Evolutionary conservation across 768 basidiomycete species (phyloP).

Genomic region (Tephrocybe sp.): DNA sequence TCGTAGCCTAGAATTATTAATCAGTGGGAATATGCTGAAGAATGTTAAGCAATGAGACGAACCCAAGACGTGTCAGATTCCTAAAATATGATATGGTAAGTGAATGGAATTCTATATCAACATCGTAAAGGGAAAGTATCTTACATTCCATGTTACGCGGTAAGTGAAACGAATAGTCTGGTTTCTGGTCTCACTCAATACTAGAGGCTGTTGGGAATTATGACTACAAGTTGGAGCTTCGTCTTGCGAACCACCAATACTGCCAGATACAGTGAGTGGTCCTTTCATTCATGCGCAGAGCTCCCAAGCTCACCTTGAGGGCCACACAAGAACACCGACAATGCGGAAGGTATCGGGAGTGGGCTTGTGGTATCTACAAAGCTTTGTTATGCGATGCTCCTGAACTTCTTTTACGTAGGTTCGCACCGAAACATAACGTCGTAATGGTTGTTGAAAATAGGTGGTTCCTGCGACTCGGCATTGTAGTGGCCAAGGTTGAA

Average conservation of each 20-base stretch:
- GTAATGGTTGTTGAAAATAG: conserved; percentile 90
- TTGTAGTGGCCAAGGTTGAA: conserved; percentile 89
- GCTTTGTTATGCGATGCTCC: neutral
- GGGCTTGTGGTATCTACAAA: conserved; percentile 73
- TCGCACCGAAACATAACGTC: conserved; percentile 73
- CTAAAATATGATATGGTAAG: conserved; percentile 33
- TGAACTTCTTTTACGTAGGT: too few species aligned
- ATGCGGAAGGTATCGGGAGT: conserved; percentile 73
- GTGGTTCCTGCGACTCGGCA: conserved; percentile 48
- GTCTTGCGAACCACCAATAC: conserved; percentile 62
- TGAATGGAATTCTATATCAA: neutral
- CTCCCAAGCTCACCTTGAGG: conserved; percentile 33
- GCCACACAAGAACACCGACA: conserved; percentile 91
- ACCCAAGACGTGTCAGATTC: conserved; percentile 87
- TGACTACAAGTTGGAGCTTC: conserved; percentile 49
- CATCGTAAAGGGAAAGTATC: conserved; percentile 19
- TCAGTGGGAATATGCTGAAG: neutral
- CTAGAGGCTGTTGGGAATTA: conserved; percentile 39
- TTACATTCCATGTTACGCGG: conserved; percentile 80
- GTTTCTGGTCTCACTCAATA: conserved; percentile 55
- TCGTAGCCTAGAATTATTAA: conserved; percentile 63
- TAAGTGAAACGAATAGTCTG: conserved; percentile 85
- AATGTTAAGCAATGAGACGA: conserved; percentile 10
- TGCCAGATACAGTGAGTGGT: conserved; percentile 21
- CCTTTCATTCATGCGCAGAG: neutral